A percentile compares a stretch with the other conserved stretches of the same genome.
These are phyloP conservation scores for Didymella keratinophila DNA, from an alignment of 2,329 filamentous ascomycete species.

Conservation along the genomic window DNA sequence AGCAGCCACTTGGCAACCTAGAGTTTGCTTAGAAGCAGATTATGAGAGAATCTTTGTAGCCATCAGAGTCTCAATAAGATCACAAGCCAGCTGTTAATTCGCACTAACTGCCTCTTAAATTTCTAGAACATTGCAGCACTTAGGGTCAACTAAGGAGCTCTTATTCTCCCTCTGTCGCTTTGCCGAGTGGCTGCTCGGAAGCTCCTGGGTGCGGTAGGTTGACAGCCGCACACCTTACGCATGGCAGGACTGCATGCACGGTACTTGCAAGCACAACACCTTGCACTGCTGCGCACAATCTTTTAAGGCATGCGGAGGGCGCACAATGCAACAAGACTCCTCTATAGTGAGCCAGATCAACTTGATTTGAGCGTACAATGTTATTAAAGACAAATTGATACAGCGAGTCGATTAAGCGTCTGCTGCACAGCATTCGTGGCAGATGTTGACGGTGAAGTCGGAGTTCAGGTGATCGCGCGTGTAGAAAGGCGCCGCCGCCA, in stretches of 20 bases:
- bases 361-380: neutral
- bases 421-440: neutral
- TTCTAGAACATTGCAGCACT: too few relatives aligned
- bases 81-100: too few relatives aligned
- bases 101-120: too few relatives aligned
- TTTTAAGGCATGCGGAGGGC: neutral
- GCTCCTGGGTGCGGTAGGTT: too few relatives aligned
- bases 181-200: too few relatives aligned
- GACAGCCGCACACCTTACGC: neutral
- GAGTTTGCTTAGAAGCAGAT: too few relatives aligned
- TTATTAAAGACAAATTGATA: neutral
- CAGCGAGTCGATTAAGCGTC: neutral
- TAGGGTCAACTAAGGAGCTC: too few relatives aligned
- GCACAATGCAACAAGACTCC: neutral
- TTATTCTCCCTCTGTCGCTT: too few relatives aligned
- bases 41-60: too few relatives aligned
- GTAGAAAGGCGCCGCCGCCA: conserved; percentile 6
- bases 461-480: conserved; percentile 22
- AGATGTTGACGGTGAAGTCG: neutral
- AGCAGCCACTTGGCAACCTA: too few relatives aligned
- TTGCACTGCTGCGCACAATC: neutral
- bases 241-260: neutral
- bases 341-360: neutral
- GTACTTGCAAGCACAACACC: neutral
- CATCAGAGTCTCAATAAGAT: too few relatives aligned